Evolutionary conservation across 2,329 filamentous ascomycete genomes (phyloP).

Genomic region (Colletotrichum trifolii): DNA sequence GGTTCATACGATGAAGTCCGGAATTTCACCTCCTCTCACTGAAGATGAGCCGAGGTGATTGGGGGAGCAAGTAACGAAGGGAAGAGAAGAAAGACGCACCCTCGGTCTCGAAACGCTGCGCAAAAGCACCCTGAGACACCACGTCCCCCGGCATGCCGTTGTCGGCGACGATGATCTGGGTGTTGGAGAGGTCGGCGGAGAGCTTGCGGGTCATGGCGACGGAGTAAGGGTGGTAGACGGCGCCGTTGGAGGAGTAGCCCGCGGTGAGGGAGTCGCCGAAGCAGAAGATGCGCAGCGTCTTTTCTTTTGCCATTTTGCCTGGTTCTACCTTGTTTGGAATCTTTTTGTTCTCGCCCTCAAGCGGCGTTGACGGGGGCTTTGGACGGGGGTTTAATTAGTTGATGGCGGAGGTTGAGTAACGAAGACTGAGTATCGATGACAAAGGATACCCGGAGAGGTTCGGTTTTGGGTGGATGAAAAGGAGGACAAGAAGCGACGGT

Average conservation of each 20-base stretch:
- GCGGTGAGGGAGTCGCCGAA: constrained; percentile 74
- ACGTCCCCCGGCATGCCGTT: constrained; percentile 65
- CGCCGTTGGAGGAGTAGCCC: constrained; percentile 60
- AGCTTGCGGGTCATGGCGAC: constrained; percentile 59
- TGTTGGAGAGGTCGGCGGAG: constrained; percentile 55
- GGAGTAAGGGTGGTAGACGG: constrained; percentile 64
- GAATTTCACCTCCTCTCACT: no score
- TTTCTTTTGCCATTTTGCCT: constrained; percentile 35
- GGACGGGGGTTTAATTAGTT: no score
- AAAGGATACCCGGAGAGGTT: no score
- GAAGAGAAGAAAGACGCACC: constrained; percentile 45
- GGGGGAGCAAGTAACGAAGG: no score
- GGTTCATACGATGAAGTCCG: no score
- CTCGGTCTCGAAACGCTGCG: constrained; percentile 45
- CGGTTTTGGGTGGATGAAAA: no score
- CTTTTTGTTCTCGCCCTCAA: neutral
- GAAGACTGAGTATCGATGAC: no score
- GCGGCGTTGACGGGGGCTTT: no score
- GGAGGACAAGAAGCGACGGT: no score
- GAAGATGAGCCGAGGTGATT: no score
- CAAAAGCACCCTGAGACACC: constrained; percentile 50
- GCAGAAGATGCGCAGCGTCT: constrained; percentile 66
- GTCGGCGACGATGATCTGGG: constrained; percentile 54
- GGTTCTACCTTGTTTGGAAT: neutral
- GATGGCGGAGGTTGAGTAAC: no score